Base-by-base conservation (phyloP, 805 yeast species). In the Ogataea pignaliae region DNA sequence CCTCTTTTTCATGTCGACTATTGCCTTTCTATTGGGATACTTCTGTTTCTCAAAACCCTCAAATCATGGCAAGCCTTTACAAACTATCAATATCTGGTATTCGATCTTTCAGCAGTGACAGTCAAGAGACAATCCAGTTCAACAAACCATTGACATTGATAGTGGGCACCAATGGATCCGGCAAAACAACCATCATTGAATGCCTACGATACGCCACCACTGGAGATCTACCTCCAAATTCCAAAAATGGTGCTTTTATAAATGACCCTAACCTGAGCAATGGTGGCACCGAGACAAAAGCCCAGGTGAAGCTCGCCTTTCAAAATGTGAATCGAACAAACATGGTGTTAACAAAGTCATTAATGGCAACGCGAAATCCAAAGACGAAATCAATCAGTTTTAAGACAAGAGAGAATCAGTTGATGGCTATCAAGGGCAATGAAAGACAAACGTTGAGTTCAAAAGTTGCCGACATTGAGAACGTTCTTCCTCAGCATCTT, bases 91-190 rank as follows among this genome's bases (percentile, higher is more conserved):
- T 93, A 17, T 83, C 83, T 45, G 99, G 99, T 26, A 79, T 93
- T 5, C 72, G 99, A 34, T 89, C 98, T 0, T 93, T 93, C 59
- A 91, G 87, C 51, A 83, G 89, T n/a, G 81, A 82, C 52, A 80
- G 79, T 37, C 73, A 87, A 29, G 97, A 93, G 59, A 83, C 90
- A 0, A 88, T 93, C 47, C 87, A 86, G 57, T 93, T 93, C 65
- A 89, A 90, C 13, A 77, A 78, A 39, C 99, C 99, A 0, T 68
- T 93, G 59, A 93, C 99, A 0, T 71, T 93, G 39, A 91, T 93
- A 42, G 96, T 95, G 28, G 99, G 99, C 0, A 85, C 85, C 41
- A 93, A 93, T 65, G 98, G 99, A 29, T 85, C 96, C 28, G 99
- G 99, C 10, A 91, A 93, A 61, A 93, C 98, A 0, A 90, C 98